Conservation (phyloP, 345 rosid genomes). For the Bretschneidera sinensis region DNA sequence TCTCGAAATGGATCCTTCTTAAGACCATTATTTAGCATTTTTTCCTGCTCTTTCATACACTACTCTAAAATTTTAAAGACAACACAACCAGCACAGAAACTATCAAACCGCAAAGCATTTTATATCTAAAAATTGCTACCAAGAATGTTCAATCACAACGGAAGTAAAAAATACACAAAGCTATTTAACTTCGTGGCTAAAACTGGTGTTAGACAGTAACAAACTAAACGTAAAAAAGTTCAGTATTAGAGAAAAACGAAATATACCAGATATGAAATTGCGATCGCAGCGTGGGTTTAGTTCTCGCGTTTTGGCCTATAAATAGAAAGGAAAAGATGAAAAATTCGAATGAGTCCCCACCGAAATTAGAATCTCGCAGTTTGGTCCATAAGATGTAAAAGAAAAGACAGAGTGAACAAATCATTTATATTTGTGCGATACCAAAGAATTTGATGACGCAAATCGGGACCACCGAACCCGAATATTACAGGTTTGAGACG, state of each 20-base stretch:
- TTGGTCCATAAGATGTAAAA: constrained; percentile 6
- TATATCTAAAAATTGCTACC: too few relatives aligned
- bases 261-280: constrained; percentile 8
- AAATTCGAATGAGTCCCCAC: not conserved
- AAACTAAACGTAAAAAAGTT: too few relatives aligned
- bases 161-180: too few relatives aligned
- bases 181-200: not conserved
- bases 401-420: not conserved
- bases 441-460: too few relatives aligned
- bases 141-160: too few relatives aligned
- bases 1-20: too few relatives aligned
- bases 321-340: constrained; percentile 1
- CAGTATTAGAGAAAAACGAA: not conserved
- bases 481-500: constrained; percentile 1
- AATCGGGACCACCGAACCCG: not conserved
- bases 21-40: too few relatives aligned
- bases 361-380: constrained; percentile 7
- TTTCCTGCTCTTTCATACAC: too few relatives aligned
- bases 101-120: too few relatives aligned
- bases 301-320: not conserved
- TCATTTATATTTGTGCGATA: too few relatives aligned
- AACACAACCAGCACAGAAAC: too few relatives aligned
- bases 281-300: constrained; percentile 17
- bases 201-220: not conserved
- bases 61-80: too few relatives aligned